Evolutionary conservation across 2,329 filamentous ascomycete species (phyloP), one percentile per base, ranked within the genome.

Genomic region (Diplodia mutila): DNA sequence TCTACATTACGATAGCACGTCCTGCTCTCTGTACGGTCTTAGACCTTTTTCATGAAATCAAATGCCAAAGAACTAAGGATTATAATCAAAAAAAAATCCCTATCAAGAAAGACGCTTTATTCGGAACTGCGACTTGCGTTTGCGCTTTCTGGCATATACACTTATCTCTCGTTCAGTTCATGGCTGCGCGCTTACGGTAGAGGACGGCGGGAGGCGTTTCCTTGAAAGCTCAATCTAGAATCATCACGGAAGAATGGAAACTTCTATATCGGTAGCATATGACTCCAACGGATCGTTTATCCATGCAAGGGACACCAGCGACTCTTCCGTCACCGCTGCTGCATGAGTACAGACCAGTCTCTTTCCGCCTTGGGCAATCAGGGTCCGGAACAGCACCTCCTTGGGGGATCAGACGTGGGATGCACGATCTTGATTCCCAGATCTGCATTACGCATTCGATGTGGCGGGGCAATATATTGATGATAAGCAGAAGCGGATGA

Each of bases 11-110:
- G 65, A 67, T 67, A 59, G 65, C 65, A 59, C 65, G 65, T 52
- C 61, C 54, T 59, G 65, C 65, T 59, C 46, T 65, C 65, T 61
- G 65, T 61, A 61, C 46, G 65, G 65, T 67, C 54, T 61, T 61
- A 67, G 54, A 67, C 53, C 65, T 37, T 46, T 51, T 51, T 67
- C 54, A 67, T 67, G 65, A 67, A 66, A 59, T 67, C 65, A 61
- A 67, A 67, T 67, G 65, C 65, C 48, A 61, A 67, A 67, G 54
- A 66, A 61, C 65, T 59, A 61, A 67, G 37, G 61, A 54, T 54
- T 65, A 46, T 65, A 46, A 53, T 54, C 29, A 21, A 37, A 51
- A 34, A 29, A 34, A 29, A 46, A 12, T 14, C 46, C 59, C 18
- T 21, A 27, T 48, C 59, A 63, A 25, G 21, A 23, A 39, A 4